Base-by-base conservation (phyloP, 805 yeast species). In the Nakazawaea laoshanensis region DNA sequence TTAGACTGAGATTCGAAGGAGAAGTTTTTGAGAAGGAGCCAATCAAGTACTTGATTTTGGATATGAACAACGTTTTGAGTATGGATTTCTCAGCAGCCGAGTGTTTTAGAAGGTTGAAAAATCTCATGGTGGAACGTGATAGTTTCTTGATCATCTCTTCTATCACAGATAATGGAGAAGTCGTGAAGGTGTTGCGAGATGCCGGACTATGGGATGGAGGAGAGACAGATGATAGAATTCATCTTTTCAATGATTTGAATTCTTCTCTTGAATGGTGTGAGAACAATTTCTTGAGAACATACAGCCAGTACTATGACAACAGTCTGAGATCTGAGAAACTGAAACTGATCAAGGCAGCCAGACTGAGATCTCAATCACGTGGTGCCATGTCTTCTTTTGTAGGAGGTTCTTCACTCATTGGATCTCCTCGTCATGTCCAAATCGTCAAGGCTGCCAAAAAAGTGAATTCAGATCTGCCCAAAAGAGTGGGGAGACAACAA, bases 221-320 rank as follows among this genome's bases (percentile, higher is more conserved):
- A 17, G 70, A 65, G 35, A 59, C 53, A 20, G 55, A 64, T 28
- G 57, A 63, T 12, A 65, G 61, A 18, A 71, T 75, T 38, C 77
- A 76, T 44, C 64, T 88, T 27, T 89, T 87, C 50, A 71, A 70
- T 35, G 81, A 84, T 34, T 65, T 92, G 45, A 92, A 92, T 50
- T 71, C 81, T 35, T 95, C 95, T 0, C 65, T 92, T 27, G 97
- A 92, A 55, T 89, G 95, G 95, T 86, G 96, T 61, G 98, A 92
- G 53, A 89, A 92, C 56, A 78, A 80, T 45, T 86, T 88, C 45
- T 65, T 92, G 46, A 63, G 70, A 32, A 71, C 76, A 19, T 79
- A 78, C 51, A 74, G 67, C 43, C 59, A 42, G 19, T 55, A 60
- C 36, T 49, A 24, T 42, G 57, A 24, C 47, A 19, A 21, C 7